Percentiles rank a stretch among this genome's conserved stretches.
Conservation (phyloP, 2,329 filamentous ascomycete species). For the Talaromyces sp. region DNA sequence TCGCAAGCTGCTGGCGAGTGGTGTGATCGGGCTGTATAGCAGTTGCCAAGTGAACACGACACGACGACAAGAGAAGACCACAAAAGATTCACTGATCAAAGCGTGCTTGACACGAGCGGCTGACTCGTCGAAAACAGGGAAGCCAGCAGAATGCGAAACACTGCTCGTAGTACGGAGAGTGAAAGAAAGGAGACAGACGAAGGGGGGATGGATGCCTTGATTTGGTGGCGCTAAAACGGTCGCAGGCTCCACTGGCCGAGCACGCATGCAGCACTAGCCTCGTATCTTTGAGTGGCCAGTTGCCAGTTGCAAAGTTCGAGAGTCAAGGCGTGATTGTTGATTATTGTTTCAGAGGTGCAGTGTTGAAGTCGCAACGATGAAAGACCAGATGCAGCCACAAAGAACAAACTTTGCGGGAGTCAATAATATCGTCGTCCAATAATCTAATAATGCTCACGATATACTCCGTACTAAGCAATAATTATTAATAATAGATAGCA, state of each 20-base stretch:
- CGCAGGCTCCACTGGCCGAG: background rate
- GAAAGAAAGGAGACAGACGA: background rate
- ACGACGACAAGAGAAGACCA: background rate
- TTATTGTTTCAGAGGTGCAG: background rate
- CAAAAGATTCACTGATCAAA: background rate
- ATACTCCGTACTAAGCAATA: too few species aligned
- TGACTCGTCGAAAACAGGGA: conserved; percentile 2
- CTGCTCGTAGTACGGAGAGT: background rate
- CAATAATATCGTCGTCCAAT: background rate
- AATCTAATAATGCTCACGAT: too few species aligned
- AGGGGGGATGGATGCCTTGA: background rate
- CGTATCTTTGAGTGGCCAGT: background rate
- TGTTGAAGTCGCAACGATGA: too few species aligned
- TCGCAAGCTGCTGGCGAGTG: too few species aligned
- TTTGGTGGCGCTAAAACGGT: conserved; percentile 1
- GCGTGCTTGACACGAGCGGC: background rate
- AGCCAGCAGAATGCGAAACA: background rate
- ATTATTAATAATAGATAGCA: background rate
- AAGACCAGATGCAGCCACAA: background rate
- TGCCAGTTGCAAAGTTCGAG: background rate
- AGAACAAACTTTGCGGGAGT: background rate
- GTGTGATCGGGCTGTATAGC: too few species aligned
- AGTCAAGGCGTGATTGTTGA: background rate
- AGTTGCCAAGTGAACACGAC: too few species aligned
- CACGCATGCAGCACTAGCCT: background rate